Evolutionary conservation across 495 filamentous ascomycete genomes (phyloP), one percentile per base, ranked within the genome.

Genomic region (Achaetomiella virescens): DNA sequence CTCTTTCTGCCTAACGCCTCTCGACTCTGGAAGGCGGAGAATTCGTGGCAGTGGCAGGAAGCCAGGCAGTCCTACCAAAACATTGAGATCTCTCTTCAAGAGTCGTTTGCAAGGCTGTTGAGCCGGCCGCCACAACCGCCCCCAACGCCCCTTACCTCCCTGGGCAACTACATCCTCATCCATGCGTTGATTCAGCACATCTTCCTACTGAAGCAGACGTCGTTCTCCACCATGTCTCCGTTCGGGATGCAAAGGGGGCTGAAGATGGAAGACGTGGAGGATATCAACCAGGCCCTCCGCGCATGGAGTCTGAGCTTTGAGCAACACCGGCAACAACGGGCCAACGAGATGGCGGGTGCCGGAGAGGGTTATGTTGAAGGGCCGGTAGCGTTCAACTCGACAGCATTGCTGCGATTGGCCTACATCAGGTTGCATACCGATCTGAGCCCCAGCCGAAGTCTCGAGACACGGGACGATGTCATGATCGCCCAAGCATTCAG

Each of bases 341-440:
- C 68, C 12, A 70, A 67, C 24, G 75, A 77, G 57, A 53, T 64
- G 0, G 60, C 64, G 15, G 66, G 58, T 49, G 35, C 41, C 48
- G 46, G 65, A 70, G 78, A 76, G 29, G 44, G 44, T 68, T 78
- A 55, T 64, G 72, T 79, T 0, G 77, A 81, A 33, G 84, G 84
- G 0, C 79, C 84, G 0, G 66, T 89, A 11, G 80, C 83, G 3
- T 86, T 85, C 64, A 87, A 83, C 49, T 86, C 85, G 4, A 81
- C 82, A 2, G 84, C 85, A 6, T 68, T 88, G 6, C 70, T 85
- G 44, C 73, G 84, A 42, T 66, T 88, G 11, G 85, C 85, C 1
- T 87, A 84, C 57, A 87, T 87, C 53, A 74, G 85, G 31, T 66
- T 87, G n/a, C 79, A 84, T 48, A 79, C 80, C n/a, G 83, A 87